Conservation (phyloP, 2,329 filamentous ascomycete species). For the Trichophyton equinum region DNA sequence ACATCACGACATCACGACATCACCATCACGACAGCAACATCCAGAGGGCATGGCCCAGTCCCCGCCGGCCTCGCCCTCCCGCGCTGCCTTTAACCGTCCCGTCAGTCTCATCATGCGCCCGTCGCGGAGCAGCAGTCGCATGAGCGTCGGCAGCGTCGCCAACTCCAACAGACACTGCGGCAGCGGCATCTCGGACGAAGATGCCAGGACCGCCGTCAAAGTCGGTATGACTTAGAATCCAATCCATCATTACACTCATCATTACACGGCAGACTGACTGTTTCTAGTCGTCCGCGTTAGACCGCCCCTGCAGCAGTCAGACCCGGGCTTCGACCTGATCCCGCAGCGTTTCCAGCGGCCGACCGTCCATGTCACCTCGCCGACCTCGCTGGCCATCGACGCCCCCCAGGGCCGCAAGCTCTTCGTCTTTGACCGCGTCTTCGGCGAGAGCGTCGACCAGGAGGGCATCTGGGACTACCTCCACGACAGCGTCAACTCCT, state of each 20-base stretch:
- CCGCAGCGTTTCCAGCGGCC: conserved; percentile 89
- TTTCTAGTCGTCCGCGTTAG: conserved; percentile 74
- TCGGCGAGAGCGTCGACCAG: conserved; percentile 68
- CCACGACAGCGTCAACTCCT: conserved; percentile 75
- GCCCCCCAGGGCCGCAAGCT: conserved; percentile 85
- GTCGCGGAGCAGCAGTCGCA: conserved; percentile 65
- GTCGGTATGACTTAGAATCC: conserved; percentile 50
- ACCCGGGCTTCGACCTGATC: conserved; percentile 89
- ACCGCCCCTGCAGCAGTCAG: conserved; percentile 66
- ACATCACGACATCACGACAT: background rate
- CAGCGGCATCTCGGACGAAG: conserved; percentile 80
- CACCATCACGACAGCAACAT: background rate
- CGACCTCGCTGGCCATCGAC: conserved; percentile 77
- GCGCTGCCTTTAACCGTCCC: conserved; percentile 46
- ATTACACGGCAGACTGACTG: background rate
- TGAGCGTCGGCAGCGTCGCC: conserved; percentile 54
- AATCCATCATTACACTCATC: conserved; percentile 30
- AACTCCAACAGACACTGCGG: conserved; percentile 51
- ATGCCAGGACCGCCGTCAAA: conserved; percentile 83
- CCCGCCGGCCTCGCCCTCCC: conserved; percentile 55
- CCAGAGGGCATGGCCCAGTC: conserved; percentile 48
- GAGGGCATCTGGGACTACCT: conserved; percentile 92
- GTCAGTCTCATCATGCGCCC: conserved; percentile 70
- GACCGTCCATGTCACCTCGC: conserved; percentile 78
- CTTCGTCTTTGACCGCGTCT: conserved; percentile 94